Conservation (phyloP, 352 stramenopile genomes). For the Aphanomyces stellatus region DNA sequence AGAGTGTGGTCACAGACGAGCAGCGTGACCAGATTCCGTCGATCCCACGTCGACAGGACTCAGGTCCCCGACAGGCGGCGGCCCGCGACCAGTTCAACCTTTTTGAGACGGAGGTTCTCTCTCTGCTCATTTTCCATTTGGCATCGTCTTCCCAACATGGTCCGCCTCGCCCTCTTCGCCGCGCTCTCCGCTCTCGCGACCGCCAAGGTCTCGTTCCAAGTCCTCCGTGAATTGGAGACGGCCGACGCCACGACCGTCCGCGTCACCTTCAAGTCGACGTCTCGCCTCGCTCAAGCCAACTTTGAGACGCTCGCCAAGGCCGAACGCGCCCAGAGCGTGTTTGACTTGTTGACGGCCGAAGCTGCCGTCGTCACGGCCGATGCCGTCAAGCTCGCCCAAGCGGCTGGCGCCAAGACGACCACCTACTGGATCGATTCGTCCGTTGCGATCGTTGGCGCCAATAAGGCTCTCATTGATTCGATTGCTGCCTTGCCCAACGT, state of each 20-base stretch:
- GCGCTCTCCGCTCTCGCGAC: not conserved
- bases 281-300: not conserved
- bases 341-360: not conserved
- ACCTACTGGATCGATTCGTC: not conserved
- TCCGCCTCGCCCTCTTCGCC: not conserved
- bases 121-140: not conserved
- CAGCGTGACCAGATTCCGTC: too few relatives aligned
- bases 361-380: not conserved
- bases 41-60: too few relatives aligned
- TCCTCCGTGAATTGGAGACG: not conserved
- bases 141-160: not conserved
- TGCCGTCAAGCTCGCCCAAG: not conserved
- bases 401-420: not conserved
- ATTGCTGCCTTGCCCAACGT: slow-evolving; percentile 15
- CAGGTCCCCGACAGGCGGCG: too few relatives aligned
- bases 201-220: not conserved
- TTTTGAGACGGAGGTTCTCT: too few relatives aligned
- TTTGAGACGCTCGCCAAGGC: not conserved
- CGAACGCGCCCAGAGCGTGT: not conserved
- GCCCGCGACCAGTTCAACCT: too few relatives aligned
- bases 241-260: not conserved
- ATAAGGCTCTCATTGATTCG: not conserved
- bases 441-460: not conserved
- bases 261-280: not conserved
- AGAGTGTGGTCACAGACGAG: too few relatives aligned